Evolutionary conservation across 169 alveolate species (phyloP), one percentile per base, ranked within the genome.

Genomic region (Cryptosporidium ubiquitum): DNA sequence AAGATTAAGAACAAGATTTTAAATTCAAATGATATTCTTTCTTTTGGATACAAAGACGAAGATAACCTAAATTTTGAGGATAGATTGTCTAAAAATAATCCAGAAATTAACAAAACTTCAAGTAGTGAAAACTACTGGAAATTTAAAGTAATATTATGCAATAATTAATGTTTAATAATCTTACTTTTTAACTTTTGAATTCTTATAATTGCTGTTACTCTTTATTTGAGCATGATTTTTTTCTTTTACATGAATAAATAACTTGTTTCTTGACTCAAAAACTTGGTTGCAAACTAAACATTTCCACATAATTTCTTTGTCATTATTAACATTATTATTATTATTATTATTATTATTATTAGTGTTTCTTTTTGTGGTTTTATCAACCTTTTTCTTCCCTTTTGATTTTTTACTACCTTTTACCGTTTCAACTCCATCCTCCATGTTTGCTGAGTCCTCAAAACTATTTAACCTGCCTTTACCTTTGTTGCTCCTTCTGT

Each of bases 191-290:
- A 66, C 86, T 40, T 85, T 85, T 5, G 85, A 73, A 9, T 51
- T 66, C 20, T 70, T 85, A 51, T 57, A 68, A 20, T 69, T 51
- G 47, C 52, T 60, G 31, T 39, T 84, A 18, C 35, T 84, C 57
- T 86, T 86, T 40, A 86, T 71, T n/a, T 89, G 86, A 20, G 91
- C 91, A 51, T 91, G 94, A 20, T 92, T 91, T 39, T 85, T 84
- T 7, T 68, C 84, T 42, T 91, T 84, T 44, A 91, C 92, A 51
- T 91, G 94, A 29, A 68, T 60, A 86, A 91, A 91, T 52, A 91
- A 49, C 66, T 91, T 91, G 74, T 91, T 91, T 86, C 94, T 79
- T 18, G 94, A 91, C 39, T 79, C 89, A 64, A 79, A 79, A 31
- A 39, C 35, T 26, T 64, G 55, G 37, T 12, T 23, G 61, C 89